A percentile compares a stretch with the other conserved stretches of the same genome.
These are phyloP conservation scores for Tolypocladium tropicale DNA, from an alignment of 2,329 filamentous ascomycete species.

Conservation along the genomic window DNA sequence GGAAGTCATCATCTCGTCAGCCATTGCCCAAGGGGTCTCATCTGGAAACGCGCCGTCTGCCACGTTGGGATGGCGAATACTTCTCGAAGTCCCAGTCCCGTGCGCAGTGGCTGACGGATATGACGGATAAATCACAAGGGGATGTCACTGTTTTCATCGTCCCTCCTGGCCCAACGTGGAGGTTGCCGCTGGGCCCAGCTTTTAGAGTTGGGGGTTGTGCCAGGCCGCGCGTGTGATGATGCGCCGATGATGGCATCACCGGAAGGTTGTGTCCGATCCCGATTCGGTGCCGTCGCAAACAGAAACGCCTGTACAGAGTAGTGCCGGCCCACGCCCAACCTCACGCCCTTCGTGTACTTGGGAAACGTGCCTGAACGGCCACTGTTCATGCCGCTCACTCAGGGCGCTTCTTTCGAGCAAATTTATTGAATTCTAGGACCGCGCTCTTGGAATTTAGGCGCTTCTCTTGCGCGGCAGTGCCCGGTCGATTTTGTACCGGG, in stretches of 20 bases:
- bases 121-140: background rate
- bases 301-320: background rate
- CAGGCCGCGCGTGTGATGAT: background rate
- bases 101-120: background rate
- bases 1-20: too few species aligned
- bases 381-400: too few species aligned
- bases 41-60: too few species aligned
- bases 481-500: too few species aligned
- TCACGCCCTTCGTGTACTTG: background rate
- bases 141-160: background rate
- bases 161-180: background rate
- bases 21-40: too few species aligned
- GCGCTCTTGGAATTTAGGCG: too few species aligned
- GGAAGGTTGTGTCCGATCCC: background rate
- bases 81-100: background rate
- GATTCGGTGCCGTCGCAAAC: background rate
- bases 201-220: slow-evolving; percentile 2
- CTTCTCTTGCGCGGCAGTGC: too few species aligned
- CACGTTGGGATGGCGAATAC: background rate
- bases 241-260: background rate
- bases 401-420: too few species aligned
- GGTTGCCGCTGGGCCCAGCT: background rate
- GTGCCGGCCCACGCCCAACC: background rate
- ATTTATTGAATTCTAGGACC: too few species aligned
- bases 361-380: background rate